phyloP scores from a whole-genome alignment of 495 filamentous ascomycete species.

The Schizothecium vesticola region DNA sequence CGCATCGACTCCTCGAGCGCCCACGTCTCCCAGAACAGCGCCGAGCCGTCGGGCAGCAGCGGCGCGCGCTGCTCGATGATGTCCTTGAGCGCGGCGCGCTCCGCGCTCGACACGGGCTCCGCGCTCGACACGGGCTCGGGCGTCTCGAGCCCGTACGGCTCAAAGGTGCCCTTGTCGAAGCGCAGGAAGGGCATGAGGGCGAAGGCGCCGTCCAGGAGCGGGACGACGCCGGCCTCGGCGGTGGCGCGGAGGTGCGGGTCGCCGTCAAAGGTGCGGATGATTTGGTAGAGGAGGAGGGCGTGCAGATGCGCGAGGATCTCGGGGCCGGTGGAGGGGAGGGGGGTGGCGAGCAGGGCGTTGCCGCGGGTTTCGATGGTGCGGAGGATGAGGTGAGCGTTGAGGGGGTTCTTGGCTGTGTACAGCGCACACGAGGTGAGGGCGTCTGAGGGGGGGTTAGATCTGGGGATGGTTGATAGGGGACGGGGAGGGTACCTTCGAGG shows the following conservation, averaged over 20 bases:
- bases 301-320: slow-evolving; percentile 37
- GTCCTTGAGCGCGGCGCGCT: neutral
- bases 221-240: slow-evolving; percentile 33
- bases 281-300: slow-evolving; percentile 46
- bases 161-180: slow-evolving; percentile 13
- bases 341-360: slow-evolving; percentile 31
- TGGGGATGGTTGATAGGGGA: neutral
- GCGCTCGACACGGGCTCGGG: neutral
- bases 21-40: slow-evolving; percentile 41
- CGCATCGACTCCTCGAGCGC: slow-evolving; percentile 44
- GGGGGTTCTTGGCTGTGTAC: slow-evolving; percentile 42
- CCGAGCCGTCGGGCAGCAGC: slow-evolving; percentile 12
- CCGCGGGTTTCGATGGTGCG: slow-evolving; percentile 37
- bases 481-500: slow-evolving; percentile 39
- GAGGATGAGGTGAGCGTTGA: slow-evolving; percentile 40
- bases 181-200: slow-evolving; percentile 19
- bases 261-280: slow-evolving; percentile 51
- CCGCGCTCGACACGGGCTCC: neutral
- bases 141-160: neutral
- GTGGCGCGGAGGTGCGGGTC: slow-evolving; percentile 36
- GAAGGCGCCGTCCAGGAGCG: slow-evolving; percentile 33
- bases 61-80: neutral
- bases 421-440: slow-evolving; percentile 46
- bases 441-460: slow-evolving; percentile 28
- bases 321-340: slow-evolving; percentile 21